These are phyloP conservation scores for Aspergillus egyptiacus DNA, from an alignment of 495 filamentous ascomycete genomes.

Conservation along the genomic window DNA sequence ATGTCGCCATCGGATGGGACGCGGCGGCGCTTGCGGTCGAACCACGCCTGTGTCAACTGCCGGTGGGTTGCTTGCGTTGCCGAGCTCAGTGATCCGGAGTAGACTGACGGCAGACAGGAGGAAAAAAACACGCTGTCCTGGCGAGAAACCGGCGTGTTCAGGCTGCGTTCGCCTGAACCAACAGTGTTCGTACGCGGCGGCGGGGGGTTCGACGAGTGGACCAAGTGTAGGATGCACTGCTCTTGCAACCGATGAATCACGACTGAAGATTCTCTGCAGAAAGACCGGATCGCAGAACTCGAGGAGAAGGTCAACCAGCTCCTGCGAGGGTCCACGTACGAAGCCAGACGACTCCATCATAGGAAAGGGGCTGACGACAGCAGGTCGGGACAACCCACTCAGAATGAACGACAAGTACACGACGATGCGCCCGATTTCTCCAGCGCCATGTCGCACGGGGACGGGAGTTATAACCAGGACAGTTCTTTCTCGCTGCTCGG, in stretches of 20 bases:
- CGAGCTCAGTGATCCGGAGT: too few species aligned
- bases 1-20: too few species aligned
- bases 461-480: slow-evolving; percentile 16
- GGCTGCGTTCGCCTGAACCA: slow-evolving; percentile 41
- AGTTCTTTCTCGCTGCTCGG: slow-evolving; percentile 27
- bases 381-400: too few species aligned
- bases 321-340: slow-evolving; percentile 31
- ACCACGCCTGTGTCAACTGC: slow-evolving; percentile 44
- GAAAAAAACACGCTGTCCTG: slow-evolving; percentile 45
- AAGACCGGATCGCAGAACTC: slow-evolving; percentile 39
- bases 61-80: too few species aligned
- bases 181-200: slow-evolving; percentile 34
- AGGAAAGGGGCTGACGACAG: too few species aligned
- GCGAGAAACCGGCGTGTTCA: slow-evolving; percentile 42
- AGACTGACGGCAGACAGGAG: too few species aligned
- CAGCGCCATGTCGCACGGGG: slow-evolving; percentile 16
- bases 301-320: slow-evolving; percentile 46
- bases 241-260: too few species aligned
- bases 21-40: slow-evolving; percentile 40
- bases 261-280: slow-evolving; percentile 29
- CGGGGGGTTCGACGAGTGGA: slow-evolving; percentile 23
- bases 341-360: too few species aligned
- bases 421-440: slow-evolving; percentile 17
- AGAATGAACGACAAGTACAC: slow-evolving; percentile 15
- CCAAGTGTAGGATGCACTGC: slow-evolving; percentile 37